These are phyloP conservation scores for Mycogone perniciosa DNA, from an alignment of 2,329 filamentous ascomycete genomes.

Conservation along the genomic window DNA sequence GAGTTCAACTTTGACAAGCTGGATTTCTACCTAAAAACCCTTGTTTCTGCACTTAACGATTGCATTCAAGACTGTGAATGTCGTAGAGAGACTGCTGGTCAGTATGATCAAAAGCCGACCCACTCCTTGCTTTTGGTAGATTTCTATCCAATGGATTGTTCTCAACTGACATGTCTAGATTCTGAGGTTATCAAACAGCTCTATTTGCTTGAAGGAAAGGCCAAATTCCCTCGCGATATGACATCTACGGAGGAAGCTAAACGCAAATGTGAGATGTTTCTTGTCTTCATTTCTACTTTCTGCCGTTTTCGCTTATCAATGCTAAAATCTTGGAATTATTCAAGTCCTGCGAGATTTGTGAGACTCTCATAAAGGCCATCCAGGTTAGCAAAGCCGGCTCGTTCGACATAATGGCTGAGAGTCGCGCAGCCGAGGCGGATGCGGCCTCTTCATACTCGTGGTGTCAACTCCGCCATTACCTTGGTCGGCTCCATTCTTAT, in stretches of 20 bases:
- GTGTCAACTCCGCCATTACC: conserved; percentile 19
- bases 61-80: conserved; percentile 1
- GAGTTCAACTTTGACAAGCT: conserved; percentile 8
- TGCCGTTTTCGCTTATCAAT: background rate
- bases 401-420: conserved; percentile 4
- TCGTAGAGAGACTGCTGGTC: background rate
- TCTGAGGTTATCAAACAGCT: background rate
- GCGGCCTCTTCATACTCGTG: conserved; percentile 12
- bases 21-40: conserved; percentile 3
- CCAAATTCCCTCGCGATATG: background rate
- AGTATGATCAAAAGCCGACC: background rate
- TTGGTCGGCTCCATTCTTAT: conserved; percentile 22
- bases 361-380: conserved; percentile 16
- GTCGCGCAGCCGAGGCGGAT: conserved; percentile 3
- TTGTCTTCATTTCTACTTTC: background rate
- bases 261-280: background rate
- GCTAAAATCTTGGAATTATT: background rate
- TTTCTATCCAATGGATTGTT: background rate
- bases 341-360: conserved; percentile 14
- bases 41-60: background rate
- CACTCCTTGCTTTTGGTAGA: background rate
- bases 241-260: background rate
- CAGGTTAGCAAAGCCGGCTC: background rate
- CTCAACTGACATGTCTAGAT: background rate
- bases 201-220: background rate